These are phyloP conservation scores for Alternaria sp. DNA, from an alignment of 2,329 filamentous ascomycete genomes.

Conservation along the genomic window DNA sequence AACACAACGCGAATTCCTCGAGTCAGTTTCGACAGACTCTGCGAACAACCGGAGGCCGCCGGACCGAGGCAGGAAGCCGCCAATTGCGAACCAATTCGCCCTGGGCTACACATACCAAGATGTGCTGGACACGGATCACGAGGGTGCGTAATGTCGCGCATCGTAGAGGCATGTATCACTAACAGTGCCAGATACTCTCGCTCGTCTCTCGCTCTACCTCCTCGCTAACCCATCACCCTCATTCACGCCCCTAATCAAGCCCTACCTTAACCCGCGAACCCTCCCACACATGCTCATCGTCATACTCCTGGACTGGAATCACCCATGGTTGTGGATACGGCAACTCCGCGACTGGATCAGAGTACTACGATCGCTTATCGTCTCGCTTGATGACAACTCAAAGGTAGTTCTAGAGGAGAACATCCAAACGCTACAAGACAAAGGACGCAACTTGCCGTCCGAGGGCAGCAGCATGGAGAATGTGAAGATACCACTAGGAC, in stretches of 20 bases:
- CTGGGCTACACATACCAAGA: conserved; percentile 95
- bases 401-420: conserved; percentile 87
- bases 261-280: conserved; percentile 82
- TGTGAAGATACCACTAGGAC: conserved; percentile 75
- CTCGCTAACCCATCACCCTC: conserved; percentile 84
- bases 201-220: conserved; percentile 87
- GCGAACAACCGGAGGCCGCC: conserved; percentile 60
- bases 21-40: conserved; percentile 54
- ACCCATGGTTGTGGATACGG: conserved; percentile 91
- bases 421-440: conserved; percentile 79
- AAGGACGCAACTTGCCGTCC: conserved; percentile 39
- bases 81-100: conserved; percentile 90
- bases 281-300: conserved; percentile 87
- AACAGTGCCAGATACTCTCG: conserved; percentile 74
- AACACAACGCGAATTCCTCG: conserved; percentile 84
- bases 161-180: conserved; percentile 7
- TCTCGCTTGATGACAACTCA: conserved; percentile 76
- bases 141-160: conserved; percentile 66
- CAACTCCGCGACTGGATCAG: conserved; percentile 90
- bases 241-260: conserved; percentile 82
- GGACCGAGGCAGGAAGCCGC: conserved; percentile 66
- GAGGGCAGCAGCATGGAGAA: conserved; percentile 45
- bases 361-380: conserved; percentile 78
- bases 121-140: conserved; percentile 90
- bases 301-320: conserved; percentile 93